phyloP scores from a whole-genome alignment of 768 basidiomycete species.

The Mycena indigotica region DNA sequence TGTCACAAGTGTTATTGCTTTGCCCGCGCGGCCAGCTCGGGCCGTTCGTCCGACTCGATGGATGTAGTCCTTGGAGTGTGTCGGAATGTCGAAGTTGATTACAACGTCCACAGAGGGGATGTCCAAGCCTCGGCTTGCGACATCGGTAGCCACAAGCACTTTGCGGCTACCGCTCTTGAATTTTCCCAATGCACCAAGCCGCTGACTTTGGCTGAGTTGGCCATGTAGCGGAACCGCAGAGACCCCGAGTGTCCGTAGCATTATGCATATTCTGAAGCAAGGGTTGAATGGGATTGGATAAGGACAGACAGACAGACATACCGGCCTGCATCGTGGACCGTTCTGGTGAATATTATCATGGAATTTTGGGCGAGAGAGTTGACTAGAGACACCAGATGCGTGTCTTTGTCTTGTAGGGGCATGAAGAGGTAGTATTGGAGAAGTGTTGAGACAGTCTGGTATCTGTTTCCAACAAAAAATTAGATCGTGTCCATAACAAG shows the following conservation, averaged over 20 bases:
- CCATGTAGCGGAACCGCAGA: slow-evolving; percentile 96
- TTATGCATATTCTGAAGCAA: slow-evolving; percentile 70
- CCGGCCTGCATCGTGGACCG: slow-evolving; percentile 91
- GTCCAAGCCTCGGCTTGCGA: slow-evolving; percentile 95
- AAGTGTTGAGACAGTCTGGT: slow-evolving; percentile 94
- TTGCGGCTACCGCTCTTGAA: slow-evolving; percentile 94
- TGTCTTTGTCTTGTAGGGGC: slow-evolving; percentile 89
- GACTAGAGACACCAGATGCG: slow-evolving; percentile 83
- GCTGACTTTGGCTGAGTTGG: slow-evolving; percentile 89
- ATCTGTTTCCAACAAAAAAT: slow-evolving; percentile 50
- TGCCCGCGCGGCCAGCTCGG: slow-evolving; percentile 95
- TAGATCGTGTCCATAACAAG: not conserved
- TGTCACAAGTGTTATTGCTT: slow-evolving; percentile 95
- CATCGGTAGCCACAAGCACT: slow-evolving; percentile 93
- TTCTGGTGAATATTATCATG: slow-evolving; percentile 95
- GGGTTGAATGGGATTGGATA: not conserved
- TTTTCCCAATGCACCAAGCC: slow-evolving; percentile 89
- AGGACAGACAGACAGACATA: slow-evolving; percentile 31
- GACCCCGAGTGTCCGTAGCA: slow-evolving; percentile 89
- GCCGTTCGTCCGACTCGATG: slow-evolving; percentile 98
- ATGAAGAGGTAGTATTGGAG: slow-evolving; percentile 95
- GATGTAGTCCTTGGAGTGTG: slow-evolving; percentile 98
- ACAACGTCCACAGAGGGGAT: slow-evolving; percentile 95
- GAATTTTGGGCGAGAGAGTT: slow-evolving; percentile 91
- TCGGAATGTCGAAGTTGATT: slow-evolving; percentile 97